Conservation (phyloP, 1,139 yeast species). For the Pichia sp. region DNA sequence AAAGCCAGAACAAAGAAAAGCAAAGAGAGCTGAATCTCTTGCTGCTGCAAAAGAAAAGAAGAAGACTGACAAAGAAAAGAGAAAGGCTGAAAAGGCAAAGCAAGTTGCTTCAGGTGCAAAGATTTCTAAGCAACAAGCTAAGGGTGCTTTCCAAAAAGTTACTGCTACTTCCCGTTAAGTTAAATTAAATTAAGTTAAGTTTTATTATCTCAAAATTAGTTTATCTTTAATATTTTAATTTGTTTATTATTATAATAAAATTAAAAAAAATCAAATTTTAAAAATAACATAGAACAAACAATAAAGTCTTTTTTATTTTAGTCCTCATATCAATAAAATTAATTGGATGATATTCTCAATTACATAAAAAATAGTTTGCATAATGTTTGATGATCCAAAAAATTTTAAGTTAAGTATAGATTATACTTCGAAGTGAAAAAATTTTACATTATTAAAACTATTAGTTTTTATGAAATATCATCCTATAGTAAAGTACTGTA, state of each 20-base stretch:
- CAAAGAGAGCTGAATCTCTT: conserved; percentile 88
- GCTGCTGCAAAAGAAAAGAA: conserved; percentile 93
- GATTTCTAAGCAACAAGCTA: conserved; percentile 80
- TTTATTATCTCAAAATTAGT: background rate
- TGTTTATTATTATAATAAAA: background rate
- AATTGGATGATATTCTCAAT: no score
- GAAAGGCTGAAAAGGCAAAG: conserved; percentile 93
- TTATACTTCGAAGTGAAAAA: no score
- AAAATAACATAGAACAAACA: background rate
- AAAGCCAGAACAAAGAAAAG: conserved; percentile 98
- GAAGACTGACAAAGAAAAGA: conserved; percentile 88
- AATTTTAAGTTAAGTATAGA: no score
- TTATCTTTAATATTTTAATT: background rate
- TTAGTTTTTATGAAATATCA: no score
- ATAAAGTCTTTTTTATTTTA: no score
- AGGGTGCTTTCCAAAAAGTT: conserved; percentile 95
- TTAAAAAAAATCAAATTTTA: background rate
- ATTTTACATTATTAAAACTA: no score
- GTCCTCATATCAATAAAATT: no score
- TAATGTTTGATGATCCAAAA: no score
- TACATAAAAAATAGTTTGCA: no score
- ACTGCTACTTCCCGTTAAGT: conserved; percentile 92
- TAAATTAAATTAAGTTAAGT: background rate
- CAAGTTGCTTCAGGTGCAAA: conserved; percentile 65
- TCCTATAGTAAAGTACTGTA: no score